These are phyloP conservation scores for Rubia tinctorum DNA, from an alignment of 305 asterid species.

Conservation along the genomic window DNA sequence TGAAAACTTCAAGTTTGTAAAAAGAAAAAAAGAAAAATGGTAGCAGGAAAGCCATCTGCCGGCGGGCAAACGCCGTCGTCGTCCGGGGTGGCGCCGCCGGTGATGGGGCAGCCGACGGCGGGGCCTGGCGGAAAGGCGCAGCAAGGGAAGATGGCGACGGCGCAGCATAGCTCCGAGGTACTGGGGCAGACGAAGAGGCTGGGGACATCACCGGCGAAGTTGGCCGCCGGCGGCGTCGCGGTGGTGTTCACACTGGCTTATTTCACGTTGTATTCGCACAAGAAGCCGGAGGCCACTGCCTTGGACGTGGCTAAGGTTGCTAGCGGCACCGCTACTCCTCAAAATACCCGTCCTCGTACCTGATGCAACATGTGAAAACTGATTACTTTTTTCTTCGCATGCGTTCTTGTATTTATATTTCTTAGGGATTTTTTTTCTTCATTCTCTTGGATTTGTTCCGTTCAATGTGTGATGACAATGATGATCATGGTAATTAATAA, in stretches of 20 bases:
- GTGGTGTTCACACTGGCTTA: slow-evolving; percentile 38
- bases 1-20: background rate
- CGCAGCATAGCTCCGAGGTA: slow-evolving; percentile 50
- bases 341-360: slow-evolving; percentile 48
- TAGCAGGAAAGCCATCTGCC: slow-evolving; percentile 36
- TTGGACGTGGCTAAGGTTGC: slow-evolving; percentile 72
- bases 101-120: slow-evolving; percentile 23
- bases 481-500: background rate
- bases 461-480: background rate
- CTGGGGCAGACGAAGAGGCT: slow-evolving; percentile 52
- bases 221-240: slow-evolving; percentile 50
- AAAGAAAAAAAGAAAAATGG: slow-evolving; percentile 16
- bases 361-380: slow-evolving; percentile 5
- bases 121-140: slow-evolving; percentile 28
- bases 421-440: background rate
- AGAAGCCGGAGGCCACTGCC: slow-evolving; percentile 77
- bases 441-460: background rate
- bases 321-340: slow-evolving; percentile 42
- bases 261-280: slow-evolving; percentile 54
- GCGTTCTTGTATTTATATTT: background rate
- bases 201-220: slow-evolving; percentile 38
- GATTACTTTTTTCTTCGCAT: background rate
- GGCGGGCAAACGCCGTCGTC: slow-evolving; percentile 37
- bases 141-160: slow-evolving; percentile 44
- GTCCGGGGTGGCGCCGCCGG: slow-evolving; percentile 28